These are phyloP conservation scores for Hortaea sp. DNA, from an alignment of 2,329 filamentous ascomycete genomes.

Conservation along the genomic window DNA sequence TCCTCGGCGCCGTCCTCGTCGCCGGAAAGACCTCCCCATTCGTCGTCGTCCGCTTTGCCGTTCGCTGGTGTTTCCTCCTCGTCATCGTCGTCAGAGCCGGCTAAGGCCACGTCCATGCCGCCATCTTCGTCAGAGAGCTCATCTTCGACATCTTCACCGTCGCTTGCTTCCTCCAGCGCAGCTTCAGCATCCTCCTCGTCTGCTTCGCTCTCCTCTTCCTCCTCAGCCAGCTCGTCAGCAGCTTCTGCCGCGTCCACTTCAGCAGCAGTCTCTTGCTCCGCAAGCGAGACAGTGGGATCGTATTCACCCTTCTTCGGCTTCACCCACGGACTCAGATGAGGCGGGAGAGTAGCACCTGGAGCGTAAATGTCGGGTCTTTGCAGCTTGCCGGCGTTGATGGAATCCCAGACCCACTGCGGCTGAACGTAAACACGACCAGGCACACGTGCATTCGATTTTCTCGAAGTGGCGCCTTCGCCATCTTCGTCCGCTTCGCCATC, in stretches of 20 bases:
- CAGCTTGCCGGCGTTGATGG: constrained; percentile 81
- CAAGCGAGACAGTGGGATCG: constrained; percentile 76
- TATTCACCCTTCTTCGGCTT: constrained; percentile 79
- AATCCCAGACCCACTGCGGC: constrained; percentile 98
- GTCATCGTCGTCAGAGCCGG: constrained; percentile 32
- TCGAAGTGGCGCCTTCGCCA: constrained; percentile 35
- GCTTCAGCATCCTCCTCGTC: constrained; percentile 37
- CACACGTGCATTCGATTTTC: constrained; percentile 54
- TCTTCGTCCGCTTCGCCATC: constrained; percentile 35
- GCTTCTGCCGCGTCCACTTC: constrained; percentile 55
- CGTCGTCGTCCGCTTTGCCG: constrained; percentile 38
- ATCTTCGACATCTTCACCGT: constrained; percentile 26
- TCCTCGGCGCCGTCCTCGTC: constrained; percentile 43
- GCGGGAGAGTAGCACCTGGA: constrained; percentile 79
- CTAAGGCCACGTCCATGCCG: constrained; percentile 39
- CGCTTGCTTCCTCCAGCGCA: constrained; percentile 37
- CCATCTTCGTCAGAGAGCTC: constrained; percentile 9
- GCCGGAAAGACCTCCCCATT: constrained; percentile 36
- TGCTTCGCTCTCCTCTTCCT: constrained; percentile 28
- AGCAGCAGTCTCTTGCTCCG: constrained; percentile 77
- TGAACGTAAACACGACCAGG: constrained; percentile 91
- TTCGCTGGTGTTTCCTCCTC: constrained; percentile 37
- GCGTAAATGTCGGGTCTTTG: constrained; percentile 80
- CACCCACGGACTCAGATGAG: constrained; percentile 93
- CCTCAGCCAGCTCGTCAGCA: not conserved